phyloP scores from a whole-genome alignment of 2,329 filamentous ascomycete genomes.

The Pseudogymnoascus sp. region DNA sequence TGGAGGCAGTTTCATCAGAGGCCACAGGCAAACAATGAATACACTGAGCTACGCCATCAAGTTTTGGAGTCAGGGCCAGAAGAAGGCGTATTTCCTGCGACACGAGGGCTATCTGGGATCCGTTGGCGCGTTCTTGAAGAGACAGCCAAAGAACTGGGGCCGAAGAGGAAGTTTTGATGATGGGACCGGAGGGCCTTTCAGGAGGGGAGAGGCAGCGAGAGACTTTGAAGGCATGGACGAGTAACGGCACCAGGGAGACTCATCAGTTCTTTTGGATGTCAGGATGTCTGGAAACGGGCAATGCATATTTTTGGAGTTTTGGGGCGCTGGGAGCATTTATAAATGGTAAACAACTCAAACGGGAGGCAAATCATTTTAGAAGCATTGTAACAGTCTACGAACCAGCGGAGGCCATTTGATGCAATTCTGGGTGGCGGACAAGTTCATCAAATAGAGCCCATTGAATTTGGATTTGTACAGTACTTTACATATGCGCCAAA shows the following conservation, averaged over 20 bases:
- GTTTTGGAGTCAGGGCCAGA: conserved; percentile 91
- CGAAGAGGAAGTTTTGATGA: conserved; percentile 58
- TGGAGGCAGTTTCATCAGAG: conserved; percentile 91
- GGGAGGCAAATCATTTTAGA: conserved; percentile 8
- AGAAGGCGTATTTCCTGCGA: conserved; percentile 90
- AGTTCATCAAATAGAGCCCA: not conserved
- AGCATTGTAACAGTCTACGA: conserved; percentile 7
- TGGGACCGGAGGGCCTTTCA: not conserved
- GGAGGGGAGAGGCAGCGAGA: not conserved
- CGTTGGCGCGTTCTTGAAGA: conserved; percentile 88
- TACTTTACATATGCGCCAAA: not conserved
- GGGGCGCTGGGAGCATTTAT: not conserved
- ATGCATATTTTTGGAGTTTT: not conserved
- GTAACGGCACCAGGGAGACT: not conserved
- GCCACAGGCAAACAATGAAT: conserved; percentile 96
- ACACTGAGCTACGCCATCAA: conserved; percentile 94
- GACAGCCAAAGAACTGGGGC: conserved; percentile 88
- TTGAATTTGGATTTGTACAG: not conserved
- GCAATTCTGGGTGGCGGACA: not conserved
- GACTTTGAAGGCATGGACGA: not conserved
- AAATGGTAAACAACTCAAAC: conserved; percentile 1
- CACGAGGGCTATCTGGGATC: conserved; percentile 94
- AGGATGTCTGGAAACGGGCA: not conserved
- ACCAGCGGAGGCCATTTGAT: conserved; percentile 6
- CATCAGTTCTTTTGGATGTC: not conserved